Conservation (phyloP, 2,329 filamentous ascomycete genomes). For the Fusarium denticulatum region DNA sequence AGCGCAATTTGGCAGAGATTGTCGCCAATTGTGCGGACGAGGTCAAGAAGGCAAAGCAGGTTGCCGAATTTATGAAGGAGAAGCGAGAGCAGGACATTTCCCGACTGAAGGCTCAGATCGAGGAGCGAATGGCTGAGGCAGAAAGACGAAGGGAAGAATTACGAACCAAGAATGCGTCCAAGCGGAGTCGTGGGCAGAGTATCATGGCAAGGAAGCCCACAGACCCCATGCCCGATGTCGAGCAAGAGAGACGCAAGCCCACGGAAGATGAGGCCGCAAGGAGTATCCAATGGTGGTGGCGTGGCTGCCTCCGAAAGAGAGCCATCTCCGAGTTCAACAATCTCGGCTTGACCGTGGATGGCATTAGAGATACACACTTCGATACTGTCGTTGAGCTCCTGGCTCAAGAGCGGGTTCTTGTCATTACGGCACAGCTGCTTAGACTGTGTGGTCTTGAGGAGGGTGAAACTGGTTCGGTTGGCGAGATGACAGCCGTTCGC, state of each 20-base stretch:
- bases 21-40: conserved; percentile 84
- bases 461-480: conserved; percentile 68
- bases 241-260: conserved; percentile 58
- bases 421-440: conserved; percentile 73
- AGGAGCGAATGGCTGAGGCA: conserved; percentile 81
- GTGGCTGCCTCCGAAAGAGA: conserved; percentile 64
- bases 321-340: conserved; percentile 72
- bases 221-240: conserved; percentile 60
- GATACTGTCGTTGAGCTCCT: conserved; percentile 78
- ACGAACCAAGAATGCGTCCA: conserved; percentile 62
- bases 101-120: conserved; percentile 77
- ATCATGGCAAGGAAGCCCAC: conserved; percentile 60
- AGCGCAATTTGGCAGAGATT: conserved; percentile 84
- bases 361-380: conserved; percentile 75
- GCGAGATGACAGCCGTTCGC: conserved; percentile 75
- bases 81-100: conserved; percentile 78
- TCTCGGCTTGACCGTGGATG: conserved; percentile 75
- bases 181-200: conserved; percentile 65
- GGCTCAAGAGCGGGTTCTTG: conserved; percentile 72
- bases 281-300: conserved; percentile 78
- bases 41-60: conserved; percentile 81
- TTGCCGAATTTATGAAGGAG: conserved; percentile 85
- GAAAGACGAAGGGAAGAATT: conserved; percentile 76
- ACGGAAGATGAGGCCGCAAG: conserved; percentile 70
- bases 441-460: conserved; percentile 76